Base-by-base conservation (phyloP, 495 filamentous ascomycete species). In the Trichoderma asperelloides region DNA sequence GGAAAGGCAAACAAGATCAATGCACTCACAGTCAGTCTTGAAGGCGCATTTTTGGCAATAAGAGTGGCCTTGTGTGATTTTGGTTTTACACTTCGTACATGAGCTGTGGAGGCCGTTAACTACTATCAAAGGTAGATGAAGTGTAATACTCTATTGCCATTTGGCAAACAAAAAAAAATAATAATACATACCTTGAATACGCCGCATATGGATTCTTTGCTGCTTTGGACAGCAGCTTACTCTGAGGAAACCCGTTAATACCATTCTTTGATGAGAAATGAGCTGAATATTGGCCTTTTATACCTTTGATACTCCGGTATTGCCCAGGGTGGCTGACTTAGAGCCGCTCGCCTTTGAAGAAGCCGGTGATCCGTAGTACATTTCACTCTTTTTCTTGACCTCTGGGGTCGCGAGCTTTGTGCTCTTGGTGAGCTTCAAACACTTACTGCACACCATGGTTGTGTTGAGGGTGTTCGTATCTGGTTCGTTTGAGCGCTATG, bases 201-300 rank as follows among this genome's bases (percentile, higher is more conserved):
- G 86, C 81, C 16, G 87, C 87, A 69, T 88, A 89, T 1, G 88
- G 88, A 68, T 91, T 89, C 75, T 88, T 85, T 6, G 88, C 88
- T 39, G 82, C 81, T 65, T 88, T 83, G 70, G 85, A 88, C 39
- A 90, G 79, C 1, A 91, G 79, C 75, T 90, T 91, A 72, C 82
- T 89, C 87, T 89, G 67, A 33, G 62, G 9, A 37, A 0, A 55
- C 28, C 43, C n/a, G 62, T 73, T 64, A 74, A 67, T 57, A 69
- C 3, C 7, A 18, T 5, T 60, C 25, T 21, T 64, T 23, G 23
- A 27, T 40, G 2, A 18, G 33, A 43, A 3, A 62, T 3, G n/a
- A 63, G n/a, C 57, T 40, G 13, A 30, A 69, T 69, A 68, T 71
- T 74, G 75, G 49, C 18, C 60, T 41, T 4, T 12, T n/a, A 27